phyloP scores from a whole-genome alignment of 495 filamentous ascomycete genomes.

The Penicillium robsamsonii region DNA sequence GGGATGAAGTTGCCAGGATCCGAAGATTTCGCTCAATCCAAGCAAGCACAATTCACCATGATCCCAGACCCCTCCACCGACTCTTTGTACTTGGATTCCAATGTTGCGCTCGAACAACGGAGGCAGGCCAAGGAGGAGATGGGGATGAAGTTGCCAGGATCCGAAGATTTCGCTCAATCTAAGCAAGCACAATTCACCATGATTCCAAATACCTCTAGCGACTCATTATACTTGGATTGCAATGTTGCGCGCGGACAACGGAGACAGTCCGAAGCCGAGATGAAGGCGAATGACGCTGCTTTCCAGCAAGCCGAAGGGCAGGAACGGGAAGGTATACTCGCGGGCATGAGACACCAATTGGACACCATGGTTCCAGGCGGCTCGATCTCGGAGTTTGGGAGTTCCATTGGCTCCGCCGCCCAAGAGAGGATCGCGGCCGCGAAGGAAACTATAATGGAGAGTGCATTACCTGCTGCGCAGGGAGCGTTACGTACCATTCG shows the following conservation, averaged over 20 bases:
- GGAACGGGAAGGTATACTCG: conserved; percentile 3
- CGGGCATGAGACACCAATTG: conserved; percentile 9
- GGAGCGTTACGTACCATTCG: conserved; percentile 5
- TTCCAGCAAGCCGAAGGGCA: background rate
- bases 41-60: conserved; percentile 1
- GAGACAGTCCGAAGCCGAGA: background rate
- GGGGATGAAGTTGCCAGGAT: background rate
- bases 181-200: background rate
- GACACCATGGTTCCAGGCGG: background rate
- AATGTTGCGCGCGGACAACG: conserved; percentile 6
- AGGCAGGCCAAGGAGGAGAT: background rate
- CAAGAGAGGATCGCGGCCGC: conserved; percentile 1
- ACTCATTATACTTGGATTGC: background rate
- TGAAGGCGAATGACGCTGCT: background rate
- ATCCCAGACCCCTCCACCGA: background rate
- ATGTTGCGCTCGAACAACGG: conserved; percentile 3
- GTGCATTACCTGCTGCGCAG: conserved; percentile 4
- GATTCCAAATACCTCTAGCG: background rate
- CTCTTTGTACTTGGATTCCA: background rate
- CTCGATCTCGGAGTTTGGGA: conserved; percentile 10
- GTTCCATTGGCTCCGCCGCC: conserved; percentile 3
- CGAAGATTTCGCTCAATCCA: background rate
- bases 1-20: background rate
- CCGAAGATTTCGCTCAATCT: background rate
- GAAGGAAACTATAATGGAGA: conserved; percentile 14